Evolutionary conservation across 805 yeast species (phyloP), one percentile per base, ranked within the genome.

Genomic region (Maudiozyma barnettii): DNA sequence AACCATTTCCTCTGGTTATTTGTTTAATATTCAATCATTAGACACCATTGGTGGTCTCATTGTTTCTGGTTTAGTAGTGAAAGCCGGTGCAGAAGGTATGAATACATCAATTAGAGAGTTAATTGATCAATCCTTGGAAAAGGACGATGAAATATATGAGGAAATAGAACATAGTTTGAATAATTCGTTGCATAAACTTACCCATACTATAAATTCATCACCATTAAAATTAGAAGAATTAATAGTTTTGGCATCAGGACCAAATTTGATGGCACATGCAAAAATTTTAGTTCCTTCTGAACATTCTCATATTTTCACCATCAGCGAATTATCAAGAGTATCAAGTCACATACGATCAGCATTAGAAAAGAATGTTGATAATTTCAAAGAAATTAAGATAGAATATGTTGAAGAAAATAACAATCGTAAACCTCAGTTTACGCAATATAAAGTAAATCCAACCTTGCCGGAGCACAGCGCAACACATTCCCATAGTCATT

Each of bases 41-140:
- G 98, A 91, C 62, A 84, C 96, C 5, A 74, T 87, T 43, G 98
- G 97, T 49, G 98, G 96, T 0, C 63, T 89, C 29, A 60, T 86
- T 5, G 97, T 91, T 7, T 86, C 96, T 0, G 71, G 74, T 1
- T 69, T 91, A 58, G 81, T 91, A 47, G 77, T 89, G 52, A 79
- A 76, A 53, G 96, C 96, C 9, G 97, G 97, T 26, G 73, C 77
- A 63, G 75, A 76, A 1, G 88, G 95, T 21, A 77, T 83, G 52
- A 71, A 71, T 51, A 73, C 74, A 29, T 79, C 96, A 0, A 74
- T 82, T 55, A 73, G 74, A 49, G 97, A 90, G 60, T 70, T 90
- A 37, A 71, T 86, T 29, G 98, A 90, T 59, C 75, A 77, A 52
- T 81, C 89, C 3, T 66, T 82, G 33, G 72, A 76, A 18, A 64